Percentiles rank a stretch among this genome's conserved stretches.
These are phyloP conservation scores for Auriscalpium orientale DNA, from an alignment of 768 basidiomycete species.

Conservation along the genomic window DNA sequence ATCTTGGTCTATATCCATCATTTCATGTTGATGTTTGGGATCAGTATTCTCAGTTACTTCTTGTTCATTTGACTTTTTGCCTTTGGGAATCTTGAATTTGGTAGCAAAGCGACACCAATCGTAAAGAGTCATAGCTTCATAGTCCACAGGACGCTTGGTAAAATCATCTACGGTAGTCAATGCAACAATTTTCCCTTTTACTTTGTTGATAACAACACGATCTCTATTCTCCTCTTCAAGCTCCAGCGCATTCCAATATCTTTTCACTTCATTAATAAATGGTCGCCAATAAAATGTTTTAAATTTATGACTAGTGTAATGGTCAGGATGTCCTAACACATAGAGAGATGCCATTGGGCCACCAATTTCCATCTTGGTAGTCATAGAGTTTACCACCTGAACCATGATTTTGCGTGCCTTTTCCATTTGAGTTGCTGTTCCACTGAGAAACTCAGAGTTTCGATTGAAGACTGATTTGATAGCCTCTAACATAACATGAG, in stretches of 20 bases:
- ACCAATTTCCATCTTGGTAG: constrained; percentile 29
- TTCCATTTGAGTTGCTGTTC: constrained; percentile 2
- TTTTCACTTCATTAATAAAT: constrained; percentile 21
- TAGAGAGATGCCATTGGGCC: constrained; percentile 30
- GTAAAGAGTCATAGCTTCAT: constrained; percentile 20
- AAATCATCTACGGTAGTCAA: constrained; percentile 27
- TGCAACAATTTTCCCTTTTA: constrained; percentile 11
- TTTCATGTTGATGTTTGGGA: neutral
- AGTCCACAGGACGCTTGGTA: constrained; percentile 17
- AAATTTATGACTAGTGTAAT: constrained; percentile 32
- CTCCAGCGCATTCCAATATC: constrained; percentile 8
- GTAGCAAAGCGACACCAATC: constrained; percentile 15
- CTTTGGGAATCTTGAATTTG: neutral
- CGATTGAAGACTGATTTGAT: constrained; percentile 18
- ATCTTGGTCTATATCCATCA: neutral
- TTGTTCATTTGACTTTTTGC: neutral
- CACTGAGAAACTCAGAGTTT: constrained; percentile 16
- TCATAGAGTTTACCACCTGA: constrained; percentile 31
- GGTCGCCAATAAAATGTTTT: constrained; percentile 25
- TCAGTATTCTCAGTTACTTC: too few species aligned
- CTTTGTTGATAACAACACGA: constrained; percentile 10
- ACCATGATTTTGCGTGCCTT: constrained; percentile 25
- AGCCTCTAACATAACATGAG: constrained; percentile 30
- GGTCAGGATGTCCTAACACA: constrained; percentile 29
- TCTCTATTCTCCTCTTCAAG: constrained; percentile 1